Evolutionary conservation across 2,329 filamentous ascomycete species (phyloP).

Genomic region (Phaeosphaeriaceae sp.): DNA sequence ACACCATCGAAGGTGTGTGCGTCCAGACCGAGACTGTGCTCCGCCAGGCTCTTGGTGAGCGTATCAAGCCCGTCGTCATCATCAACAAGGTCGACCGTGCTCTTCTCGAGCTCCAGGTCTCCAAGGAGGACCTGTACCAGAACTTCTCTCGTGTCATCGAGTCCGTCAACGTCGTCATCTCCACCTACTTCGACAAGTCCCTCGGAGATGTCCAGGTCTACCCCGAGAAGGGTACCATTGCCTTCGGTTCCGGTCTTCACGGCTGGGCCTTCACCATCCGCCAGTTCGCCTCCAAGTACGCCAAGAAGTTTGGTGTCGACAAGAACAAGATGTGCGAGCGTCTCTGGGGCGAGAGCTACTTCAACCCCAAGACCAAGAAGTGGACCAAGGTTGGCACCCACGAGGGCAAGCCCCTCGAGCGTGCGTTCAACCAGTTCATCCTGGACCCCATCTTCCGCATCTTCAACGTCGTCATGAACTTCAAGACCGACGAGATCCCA

Average conservation of each 20-base stretch:
- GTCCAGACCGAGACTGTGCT: slow-evolving; percentile 99
- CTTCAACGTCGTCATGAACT: slow-evolving; percentile 96
- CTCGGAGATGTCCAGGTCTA: slow-evolving; percentile 99
- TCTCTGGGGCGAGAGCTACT: slow-evolving; percentile 99
- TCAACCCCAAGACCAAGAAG: slow-evolving; percentile 99
- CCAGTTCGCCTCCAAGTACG: slow-evolving; percentile 94
- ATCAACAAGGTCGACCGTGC: slow-evolving; percentile 99
- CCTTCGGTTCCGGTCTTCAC: slow-evolving; percentile 99
- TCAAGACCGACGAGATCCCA: slow-evolving; percentile 91
- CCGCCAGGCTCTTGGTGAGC: slow-evolving; percentile 98
- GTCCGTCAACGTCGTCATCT: slow-evolving; percentile 99
- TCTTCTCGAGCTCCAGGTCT: slow-evolving; percentile 97
- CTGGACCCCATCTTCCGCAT: slow-evolving; percentile 99
- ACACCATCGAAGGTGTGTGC: slow-evolving; percentile 99
- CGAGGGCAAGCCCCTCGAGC: slow-evolving; percentile 90
- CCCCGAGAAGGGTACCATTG: slow-evolving; percentile 96
- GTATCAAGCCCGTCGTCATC: slow-evolving; percentile 99
- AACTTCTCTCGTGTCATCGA: slow-evolving; percentile 99
- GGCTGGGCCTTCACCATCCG: slow-evolving; percentile 99
- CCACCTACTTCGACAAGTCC: slow-evolving; percentile 96
- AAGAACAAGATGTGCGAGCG: slow-evolving; percentile 99
- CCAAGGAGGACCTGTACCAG: slow-evolving; percentile 99
- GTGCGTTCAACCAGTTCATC: slow-evolving; percentile 99
- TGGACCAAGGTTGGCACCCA: slow-evolving; percentile 88
- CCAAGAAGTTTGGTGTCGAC: slow-evolving; percentile 99